These are phyloP conservation scores for Gomphus bonarii DNA, from an alignment of 1,284 basidiomycete species.

Conservation along the genomic window DNA sequence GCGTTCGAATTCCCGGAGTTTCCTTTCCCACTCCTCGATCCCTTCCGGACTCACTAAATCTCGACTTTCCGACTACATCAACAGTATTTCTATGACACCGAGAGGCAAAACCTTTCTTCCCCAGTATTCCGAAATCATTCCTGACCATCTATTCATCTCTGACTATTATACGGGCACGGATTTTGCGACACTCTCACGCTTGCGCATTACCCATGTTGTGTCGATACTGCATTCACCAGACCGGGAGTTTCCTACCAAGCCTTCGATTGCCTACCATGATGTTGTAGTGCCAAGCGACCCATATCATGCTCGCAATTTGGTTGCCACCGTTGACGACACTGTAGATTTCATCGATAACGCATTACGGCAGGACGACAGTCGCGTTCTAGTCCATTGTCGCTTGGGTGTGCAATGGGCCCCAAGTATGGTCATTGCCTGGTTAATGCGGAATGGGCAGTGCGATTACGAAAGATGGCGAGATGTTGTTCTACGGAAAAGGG, in stretches of 20 bases:
- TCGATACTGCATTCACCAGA: not conserved
- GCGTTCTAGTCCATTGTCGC: constrained; percentile 1
- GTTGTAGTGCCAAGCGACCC: not conserved
- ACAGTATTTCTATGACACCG: not conserved
- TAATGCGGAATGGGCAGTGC: constrained; percentile 5
- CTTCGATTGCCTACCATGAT: not conserved
- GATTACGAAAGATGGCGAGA: not conserved
- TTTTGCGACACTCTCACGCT: not conserved
- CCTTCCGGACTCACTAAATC: not conserved
- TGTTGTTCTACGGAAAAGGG: not conserved
- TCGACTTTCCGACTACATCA: constrained; percentile 2
- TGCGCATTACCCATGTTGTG: constrained; percentile 7
- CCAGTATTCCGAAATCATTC: constrained; percentile 6
- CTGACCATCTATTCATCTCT: not conserved
- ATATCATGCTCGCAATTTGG: not conserved
- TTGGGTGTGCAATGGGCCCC: constrained; percentile 4
- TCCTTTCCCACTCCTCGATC: not conserved
- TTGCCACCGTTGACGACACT: constrained; percentile 3
- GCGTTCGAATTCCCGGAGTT: not conserved
- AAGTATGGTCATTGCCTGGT: constrained; percentile 6
- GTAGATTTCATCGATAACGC: constrained; percentile 8
- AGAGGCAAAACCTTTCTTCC: constrained; percentile 3
- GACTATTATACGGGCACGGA: constrained; percentile 8
- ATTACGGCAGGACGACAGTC: not conserved
- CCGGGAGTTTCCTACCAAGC: not conserved